Evolutionary conservation across 2,329 filamentous ascomycete species (phyloP).

Genomic region (Phyllosticta citrichinensis): DNA sequence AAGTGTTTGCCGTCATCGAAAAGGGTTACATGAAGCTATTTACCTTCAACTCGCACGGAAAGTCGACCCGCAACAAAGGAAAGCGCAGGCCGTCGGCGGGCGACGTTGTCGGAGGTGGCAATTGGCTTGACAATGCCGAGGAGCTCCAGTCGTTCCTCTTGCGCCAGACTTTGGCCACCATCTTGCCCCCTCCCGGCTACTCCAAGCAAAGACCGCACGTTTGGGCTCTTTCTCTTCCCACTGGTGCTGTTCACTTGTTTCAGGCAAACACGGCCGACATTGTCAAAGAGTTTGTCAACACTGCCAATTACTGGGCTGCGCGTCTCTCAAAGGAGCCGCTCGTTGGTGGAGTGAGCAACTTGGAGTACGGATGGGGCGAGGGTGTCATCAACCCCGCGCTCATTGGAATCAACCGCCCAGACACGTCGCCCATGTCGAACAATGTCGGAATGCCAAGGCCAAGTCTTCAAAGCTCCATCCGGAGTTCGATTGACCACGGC

Average conservation of each 20-base stretch:
- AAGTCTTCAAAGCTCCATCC: conserved; percentile 51
- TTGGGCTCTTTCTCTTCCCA: conserved; percentile 86
- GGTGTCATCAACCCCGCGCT: conserved; percentile 54
- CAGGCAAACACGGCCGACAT: conserved; percentile 94
- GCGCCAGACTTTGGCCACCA: conserved; percentile 82
- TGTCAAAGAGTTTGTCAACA: conserved; percentile 84
- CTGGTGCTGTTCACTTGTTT: conserved; percentile 93
- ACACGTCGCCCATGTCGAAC: conserved; percentile 21
- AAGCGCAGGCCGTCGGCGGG: conserved; percentile 46
- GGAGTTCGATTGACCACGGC: conserved; percentile 48
- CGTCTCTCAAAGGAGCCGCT: conserved; percentile 88
- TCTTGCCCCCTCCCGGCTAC: conserved; percentile 83
- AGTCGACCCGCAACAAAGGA: conserved; percentile 60
- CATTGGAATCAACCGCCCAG: conserved; percentile 28
- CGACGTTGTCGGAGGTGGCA: conserved; percentile 79
- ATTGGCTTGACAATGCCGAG: conserved; percentile 96
- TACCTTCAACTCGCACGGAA: conserved; percentile 71
- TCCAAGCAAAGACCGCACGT: conserved; percentile 84
- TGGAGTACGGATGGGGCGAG: conserved; percentile 96
- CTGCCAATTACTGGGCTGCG: conserved; percentile 96
- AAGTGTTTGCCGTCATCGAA: conserved; percentile 92
- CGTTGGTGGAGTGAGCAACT: conserved; percentile 86
- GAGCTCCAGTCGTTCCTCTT: conserved; percentile 79
- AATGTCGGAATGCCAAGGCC: conserved; percentile 40
- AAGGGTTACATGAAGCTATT: conserved; percentile 92